phyloP scores from a whole-genome alignment of 306 rosid genomes.

The Elaeagnus macrophylla region DNA sequence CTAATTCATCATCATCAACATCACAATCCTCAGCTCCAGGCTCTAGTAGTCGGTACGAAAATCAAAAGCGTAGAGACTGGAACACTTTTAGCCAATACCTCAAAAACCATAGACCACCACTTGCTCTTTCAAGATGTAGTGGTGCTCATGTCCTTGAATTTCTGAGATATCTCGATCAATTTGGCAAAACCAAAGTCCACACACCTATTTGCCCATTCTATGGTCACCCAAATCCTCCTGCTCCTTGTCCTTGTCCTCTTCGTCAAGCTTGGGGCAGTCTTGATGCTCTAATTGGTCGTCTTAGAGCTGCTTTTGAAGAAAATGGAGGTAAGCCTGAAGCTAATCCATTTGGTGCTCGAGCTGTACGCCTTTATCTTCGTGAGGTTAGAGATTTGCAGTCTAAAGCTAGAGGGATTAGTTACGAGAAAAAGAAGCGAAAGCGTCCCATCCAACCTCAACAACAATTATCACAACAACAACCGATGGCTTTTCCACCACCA shows the following conservation, averaged over 20 bases:
- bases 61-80: slow-evolving; percentile 98
- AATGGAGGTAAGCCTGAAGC: slow-evolving; percentile 93
- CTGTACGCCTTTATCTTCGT: slow-evolving; percentile 87
- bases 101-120: slow-evolving; percentile 90
- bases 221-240: slow-evolving; percentile 94
- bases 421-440: slow-evolving; percentile 92
- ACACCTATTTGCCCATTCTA: slow-evolving; percentile 84
- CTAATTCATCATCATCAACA: slow-evolving; percentile 22
- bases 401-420: slow-evolving; percentile 95
- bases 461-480: slow-evolving; percentile 11
- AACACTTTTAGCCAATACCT: slow-evolving; percentile 95
- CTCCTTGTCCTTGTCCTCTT: slow-evolving; percentile 94
- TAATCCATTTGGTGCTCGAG: slow-evolving; percentile 93
- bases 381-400: slow-evolving; percentile 97
- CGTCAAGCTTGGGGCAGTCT: slow-evolving; percentile 99
- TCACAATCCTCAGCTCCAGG: slow-evolving; percentile 29
- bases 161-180: slow-evolving; percentile 89
- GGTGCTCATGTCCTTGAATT: slow-evolving; percentile 98
- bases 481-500: slow-evolving; percentile 30
- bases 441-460: slow-evolving; percentile 40
- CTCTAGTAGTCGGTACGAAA: slow-evolving; percentile 79
- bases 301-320: slow-evolving; percentile 95
- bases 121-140: slow-evolving; percentile 84
- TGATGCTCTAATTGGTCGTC: slow-evolving; percentile 89
- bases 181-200: slow-evolving; percentile 95